These are phyloP conservation scores for Saussurea involucrata DNA, from an alignment of 129 eudicot species.

Conservation along the genomic window DNA sequence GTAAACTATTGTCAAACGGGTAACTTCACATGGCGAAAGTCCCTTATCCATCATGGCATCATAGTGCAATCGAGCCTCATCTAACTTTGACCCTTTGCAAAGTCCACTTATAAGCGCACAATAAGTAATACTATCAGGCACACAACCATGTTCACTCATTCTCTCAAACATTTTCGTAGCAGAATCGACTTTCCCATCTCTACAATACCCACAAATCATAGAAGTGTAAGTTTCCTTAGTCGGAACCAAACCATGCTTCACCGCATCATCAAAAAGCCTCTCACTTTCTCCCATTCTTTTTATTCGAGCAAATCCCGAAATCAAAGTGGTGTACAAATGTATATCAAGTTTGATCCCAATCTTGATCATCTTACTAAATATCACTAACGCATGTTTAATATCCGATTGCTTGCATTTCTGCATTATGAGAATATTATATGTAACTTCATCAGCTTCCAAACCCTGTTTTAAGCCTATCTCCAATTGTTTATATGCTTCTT, in stretches of 20 bases:
- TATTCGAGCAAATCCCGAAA: slow-evolving; percentile 51
- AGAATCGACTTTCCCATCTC: slow-evolving; percentile 40
- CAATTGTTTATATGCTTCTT: slow-evolving; percentile 65
- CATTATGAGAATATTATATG: slow-evolving; percentile 68
- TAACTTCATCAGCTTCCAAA: slow-evolving; percentile 61
- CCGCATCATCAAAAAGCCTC: slow-evolving; percentile 52
- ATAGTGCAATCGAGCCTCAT: slow-evolving; percentile 59
- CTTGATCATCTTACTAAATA: slow-evolving; percentile 57
- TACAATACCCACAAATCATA: slow-evolving; percentile 80
- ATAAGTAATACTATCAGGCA: slow-evolving; percentile 78
- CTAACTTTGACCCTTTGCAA: slow-evolving; percentile 62
- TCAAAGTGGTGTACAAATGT: slow-evolving; percentile 62
- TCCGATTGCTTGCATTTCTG: slow-evolving; percentile 55
- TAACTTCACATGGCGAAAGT: slow-evolving; percentile 76
- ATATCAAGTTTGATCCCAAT: slow-evolving; percentile 60
- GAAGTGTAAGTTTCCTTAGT: slow-evolving; percentile 80
- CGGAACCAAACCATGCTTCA: slow-evolving; percentile 60
- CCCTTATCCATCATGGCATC: slow-evolving; percentile 73
- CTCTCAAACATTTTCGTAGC: slow-evolving; percentile 47
- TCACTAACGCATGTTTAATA: slow-evolving; percentile 45
- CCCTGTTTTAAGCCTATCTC: slow-evolving; percentile 30
- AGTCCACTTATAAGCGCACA: slow-evolving; percentile 89
- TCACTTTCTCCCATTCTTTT: slow-evolving; percentile 61
- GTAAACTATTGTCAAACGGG: slow-evolving; percentile 77
- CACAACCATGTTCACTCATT: slow-evolving; percentile 72